A percentile compares a stretch with the other conserved stretches of the same genome.
phyloP scores from a whole-genome alignment of 75 land plant genomes.

The Isoetes taiwanensis region DNA sequence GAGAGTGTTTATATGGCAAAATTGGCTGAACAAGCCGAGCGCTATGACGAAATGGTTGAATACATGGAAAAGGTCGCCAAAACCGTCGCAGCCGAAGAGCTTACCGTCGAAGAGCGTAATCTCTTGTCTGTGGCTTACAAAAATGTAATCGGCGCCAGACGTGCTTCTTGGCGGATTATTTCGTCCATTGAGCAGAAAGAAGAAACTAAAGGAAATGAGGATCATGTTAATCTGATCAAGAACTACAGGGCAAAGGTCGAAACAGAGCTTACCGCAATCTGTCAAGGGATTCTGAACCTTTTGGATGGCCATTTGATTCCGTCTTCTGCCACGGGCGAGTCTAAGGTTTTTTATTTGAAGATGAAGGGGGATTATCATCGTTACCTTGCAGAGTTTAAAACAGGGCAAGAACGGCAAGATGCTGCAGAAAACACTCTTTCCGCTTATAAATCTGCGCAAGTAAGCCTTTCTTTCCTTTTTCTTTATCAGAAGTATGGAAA shows the following conservation, averaged over 20 bases:
- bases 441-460: slow-evolving; percentile 3
- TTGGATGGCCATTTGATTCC: slow-evolving; percentile 38
- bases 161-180: slow-evolving; percentile 61
- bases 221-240: slow-evolving; percentile 36
- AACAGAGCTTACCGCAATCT: slow-evolving; percentile 34
- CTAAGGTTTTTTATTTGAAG: slow-evolving; percentile 57
- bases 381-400: slow-evolving; percentile 27
- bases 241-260: slow-evolving; percentile 45
- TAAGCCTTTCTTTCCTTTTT: not conserved
- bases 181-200: slow-evolving; percentile 22
- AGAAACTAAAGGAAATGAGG: slow-evolving; percentile 48
- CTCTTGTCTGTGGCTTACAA: slow-evolving; percentile 39
- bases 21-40: slow-evolving; percentile 34
- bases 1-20: slow-evolving; percentile 45
- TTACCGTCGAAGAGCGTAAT: slow-evolving; percentile 50
- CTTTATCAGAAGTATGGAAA: too few relatives aligned
- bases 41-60: slow-evolving; percentile 63
- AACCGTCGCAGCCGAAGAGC: slow-evolving; percentile 24
- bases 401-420: slow-evolving; percentile 3
- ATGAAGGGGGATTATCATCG: slow-evolving; percentile 67
- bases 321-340: slow-evolving; percentile 35
- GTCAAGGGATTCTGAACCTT: slow-evolving; percentile 33
- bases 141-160: slow-evolving; percentile 36
- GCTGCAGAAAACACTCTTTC: not conserved
- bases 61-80: slow-evolving; percentile 51